Percentiles rank a stretch among this genome's conserved stretches.
phyloP scores from a whole-genome alignment of 2,329 filamentous ascomycete species.

The Epichloe hybrida region DNA sequence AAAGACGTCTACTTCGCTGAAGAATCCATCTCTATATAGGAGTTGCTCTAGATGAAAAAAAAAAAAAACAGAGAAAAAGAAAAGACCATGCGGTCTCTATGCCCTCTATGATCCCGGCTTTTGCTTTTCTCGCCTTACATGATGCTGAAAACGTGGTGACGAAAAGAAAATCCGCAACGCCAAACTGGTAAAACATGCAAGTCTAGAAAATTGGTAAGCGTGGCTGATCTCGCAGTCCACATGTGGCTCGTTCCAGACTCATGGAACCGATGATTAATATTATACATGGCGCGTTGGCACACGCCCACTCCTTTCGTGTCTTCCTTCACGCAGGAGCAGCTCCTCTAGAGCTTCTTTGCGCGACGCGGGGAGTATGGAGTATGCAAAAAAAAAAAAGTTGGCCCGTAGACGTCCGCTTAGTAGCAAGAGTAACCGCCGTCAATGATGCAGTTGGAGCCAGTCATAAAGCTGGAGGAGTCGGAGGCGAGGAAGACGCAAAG shows the following conservation, averaged over 20 bases:
- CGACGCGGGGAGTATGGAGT: not conserved
- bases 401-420: constrained; percentile 20
- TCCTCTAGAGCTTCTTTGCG: not conserved
- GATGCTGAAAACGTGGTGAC: not conserved
- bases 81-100: constrained; percentile 2
- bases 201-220: not conserved
- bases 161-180: constrained; percentile 1
- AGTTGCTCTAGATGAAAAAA: not conserved
- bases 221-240: not conserved
- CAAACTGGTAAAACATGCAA: not conserved
- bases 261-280: not conserved
- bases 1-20: not conserved
- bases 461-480: constrained; percentile 64
- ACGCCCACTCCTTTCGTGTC: no score
- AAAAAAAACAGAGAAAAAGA: not conserved
- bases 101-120: not conserved
- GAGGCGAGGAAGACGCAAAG: constrained; percentile 64
- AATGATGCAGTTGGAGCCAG: constrained; percentile 58
- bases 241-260: not conserved
- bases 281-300: not conserved
- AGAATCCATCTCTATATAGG: not conserved
- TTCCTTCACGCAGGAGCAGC: not conserved
- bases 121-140: not conserved
- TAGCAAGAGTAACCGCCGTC: constrained; percentile 57
- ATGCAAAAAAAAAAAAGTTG: not conserved